Conservation (phyloP, 768 basidiomycete species). For the Leccinum imitatum region DNA sequence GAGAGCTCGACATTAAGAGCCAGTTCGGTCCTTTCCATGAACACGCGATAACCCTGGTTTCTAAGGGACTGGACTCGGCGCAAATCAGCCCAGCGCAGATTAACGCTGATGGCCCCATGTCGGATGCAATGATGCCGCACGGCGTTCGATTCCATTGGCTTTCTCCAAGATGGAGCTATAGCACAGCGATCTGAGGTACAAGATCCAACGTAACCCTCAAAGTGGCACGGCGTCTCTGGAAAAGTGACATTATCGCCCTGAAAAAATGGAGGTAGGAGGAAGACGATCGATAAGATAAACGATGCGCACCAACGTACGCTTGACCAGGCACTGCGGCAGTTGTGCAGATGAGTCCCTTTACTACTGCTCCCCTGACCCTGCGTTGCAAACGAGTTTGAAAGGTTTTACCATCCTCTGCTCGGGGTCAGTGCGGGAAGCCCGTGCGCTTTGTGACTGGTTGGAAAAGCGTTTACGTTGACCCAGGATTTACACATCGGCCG, state of each 20-base stretch:
- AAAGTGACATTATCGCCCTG: conserved; percentile 59
- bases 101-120: conserved; percentile 35
- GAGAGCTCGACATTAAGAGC: conserved; percentile 70
- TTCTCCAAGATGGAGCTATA: conserved; percentile 77
- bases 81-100: neutral
- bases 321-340: conserved; percentile 32
- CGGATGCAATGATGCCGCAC: conserved; percentile 66
- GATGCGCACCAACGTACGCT: conserved; percentile 1
- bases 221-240: conserved; percentile 70
- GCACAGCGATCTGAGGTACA: conserved; percentile 83
- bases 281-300: neutral
- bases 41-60: conserved; percentile 79
- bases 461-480: conserved; percentile 83
- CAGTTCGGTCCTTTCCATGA: conserved; percentile 78
- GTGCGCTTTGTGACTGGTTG: conserved; percentile 84
- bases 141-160: conserved; percentile 59
- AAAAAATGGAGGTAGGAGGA: conserved; percentile 56
- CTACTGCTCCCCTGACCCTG: conserved; percentile 74
- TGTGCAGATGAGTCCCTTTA: conserved; percentile 53
- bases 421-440: conserved; percentile 44
- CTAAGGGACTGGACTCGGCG: conserved; percentile 59
- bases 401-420: conserved; percentile 70
- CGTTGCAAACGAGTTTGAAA: conserved; percentile 75
- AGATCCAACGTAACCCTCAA: conserved; percentile 69
- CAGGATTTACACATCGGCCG: conserved; percentile 80